Conservation (phyloP, 768 basidiomycete genomes). For the Pilatotrama ljubarskyi region DNA sequence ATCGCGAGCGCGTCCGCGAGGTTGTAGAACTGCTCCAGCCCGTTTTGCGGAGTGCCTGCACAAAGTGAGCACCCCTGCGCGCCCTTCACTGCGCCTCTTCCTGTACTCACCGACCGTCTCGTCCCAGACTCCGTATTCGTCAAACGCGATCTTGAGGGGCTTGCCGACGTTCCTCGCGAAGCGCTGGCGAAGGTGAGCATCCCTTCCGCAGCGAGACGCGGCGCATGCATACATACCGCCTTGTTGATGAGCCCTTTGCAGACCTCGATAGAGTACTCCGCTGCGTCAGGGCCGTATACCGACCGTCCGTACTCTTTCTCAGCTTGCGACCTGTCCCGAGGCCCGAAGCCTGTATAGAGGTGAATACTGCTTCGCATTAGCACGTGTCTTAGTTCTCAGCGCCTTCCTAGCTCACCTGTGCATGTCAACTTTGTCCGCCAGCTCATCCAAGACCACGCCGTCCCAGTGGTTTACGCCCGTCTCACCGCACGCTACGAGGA, state of each 20-base stretch:
- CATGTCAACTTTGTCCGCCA: slow-evolving; percentile 27
- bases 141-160: slow-evolving; percentile 28
- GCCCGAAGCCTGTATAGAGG: slow-evolving; percentile 28
- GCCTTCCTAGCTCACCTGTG: slow-evolving; percentile 17
- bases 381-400: not conserved
- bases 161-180: slow-evolving; percentile 22
- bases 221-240: slow-evolving; percentile 14
- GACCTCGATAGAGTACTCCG: slow-evolving; percentile 29
- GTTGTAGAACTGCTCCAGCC: slow-evolving; percentile 26
- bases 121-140: slow-evolving; percentile 31
- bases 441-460: slow-evolving; percentile 33
- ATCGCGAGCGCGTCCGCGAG: slow-evolving; percentile 41
- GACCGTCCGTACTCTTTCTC: slow-evolving; percentile 26
- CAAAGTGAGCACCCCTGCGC: not conserved
- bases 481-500: slow-evolving; percentile 55
- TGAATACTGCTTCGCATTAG: slow-evolving; percentile 19
- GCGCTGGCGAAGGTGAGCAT: slow-evolving; percentile 3
- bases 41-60: slow-evolving; percentile 25
- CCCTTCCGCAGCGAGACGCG: not conserved
- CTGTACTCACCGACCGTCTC: slow-evolving; percentile 26
- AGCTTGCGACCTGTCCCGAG: slow-evolving; percentile 23
- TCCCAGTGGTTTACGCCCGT: slow-evolving; percentile 38
- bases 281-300: slow-evolving; percentile 28
- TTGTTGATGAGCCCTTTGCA: slow-evolving; percentile 27
- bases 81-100: not conserved